phyloP scores from a whole-genome alignment of 495 filamentous ascomycete species.

The Penicillium cinerascens region DNA sequence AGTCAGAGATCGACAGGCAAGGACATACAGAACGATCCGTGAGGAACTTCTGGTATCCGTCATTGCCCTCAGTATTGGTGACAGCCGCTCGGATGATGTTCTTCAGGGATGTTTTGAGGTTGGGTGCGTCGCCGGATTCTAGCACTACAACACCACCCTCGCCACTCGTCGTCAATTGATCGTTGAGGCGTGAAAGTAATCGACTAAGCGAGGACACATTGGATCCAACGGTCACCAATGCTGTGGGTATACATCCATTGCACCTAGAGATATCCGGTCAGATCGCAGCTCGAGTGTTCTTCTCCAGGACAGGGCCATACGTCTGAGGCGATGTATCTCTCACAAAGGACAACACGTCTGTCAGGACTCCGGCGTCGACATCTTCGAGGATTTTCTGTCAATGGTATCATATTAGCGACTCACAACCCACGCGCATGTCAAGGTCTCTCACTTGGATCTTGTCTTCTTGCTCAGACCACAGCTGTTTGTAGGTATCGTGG shows the following conservation, averaged over 20 bases:
- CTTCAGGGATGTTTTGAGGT: conserved; percentile 79
- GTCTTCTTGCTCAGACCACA: conserved; percentile 65
- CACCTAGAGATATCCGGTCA: conserved; percentile 24
- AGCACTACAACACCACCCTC: conserved; percentile 61
- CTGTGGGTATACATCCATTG: conserved; percentile 64
- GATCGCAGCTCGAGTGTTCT: not conserved
- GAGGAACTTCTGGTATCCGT: conserved; percentile 41
- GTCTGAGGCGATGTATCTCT: conserved; percentile 44
- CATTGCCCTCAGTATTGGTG: conserved; percentile 51
- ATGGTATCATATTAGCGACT: conserved; percentile 12
- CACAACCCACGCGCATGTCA: not conserved
- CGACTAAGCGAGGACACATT: conserved; percentile 75
- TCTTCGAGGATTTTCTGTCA: conserved; percentile 36
- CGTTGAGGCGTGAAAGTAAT: conserved; percentile 63
- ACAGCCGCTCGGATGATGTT: conserved; percentile 71
- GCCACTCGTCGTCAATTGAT: conserved; percentile 45
- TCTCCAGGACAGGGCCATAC: conserved; percentile 21
- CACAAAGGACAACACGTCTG: conserved; percentile 66
- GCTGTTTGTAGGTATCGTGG: conserved; percentile 56
- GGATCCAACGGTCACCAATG: conserved; percentile 79
- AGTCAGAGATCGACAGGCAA: not conserved
- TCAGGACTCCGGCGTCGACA: conserved; percentile 55
- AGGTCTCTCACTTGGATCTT: conserved; percentile 58
- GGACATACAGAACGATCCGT: conserved; percentile 52
- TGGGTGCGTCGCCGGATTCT: conserved; percentile 72